Conservation (phyloP, 2,329 filamentous ascomycete species). For the Pseudocercospora fuligena region DNA sequence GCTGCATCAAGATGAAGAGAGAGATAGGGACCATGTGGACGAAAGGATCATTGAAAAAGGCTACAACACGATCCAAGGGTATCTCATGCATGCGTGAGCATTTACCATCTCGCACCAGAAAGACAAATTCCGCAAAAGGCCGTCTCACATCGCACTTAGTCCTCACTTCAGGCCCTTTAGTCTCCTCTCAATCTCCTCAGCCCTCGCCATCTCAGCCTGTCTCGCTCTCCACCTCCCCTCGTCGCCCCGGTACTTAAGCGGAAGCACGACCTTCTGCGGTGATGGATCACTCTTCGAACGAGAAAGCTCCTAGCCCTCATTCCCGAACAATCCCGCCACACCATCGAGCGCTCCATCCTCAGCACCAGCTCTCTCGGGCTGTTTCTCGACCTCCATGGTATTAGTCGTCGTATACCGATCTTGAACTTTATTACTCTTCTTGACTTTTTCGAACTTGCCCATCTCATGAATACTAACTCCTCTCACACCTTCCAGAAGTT, state of each 20-base stretch:
- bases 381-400: constrained; percentile 47
- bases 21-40: too few species aligned
- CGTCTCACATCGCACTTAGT: neutral
- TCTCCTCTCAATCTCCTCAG: neutral
- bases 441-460: constrained; percentile 69
- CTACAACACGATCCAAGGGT: neutral
- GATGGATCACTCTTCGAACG: neutral
- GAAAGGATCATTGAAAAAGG: too few species aligned
- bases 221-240: neutral
- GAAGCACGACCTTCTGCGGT: neutral
- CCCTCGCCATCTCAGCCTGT: neutral
- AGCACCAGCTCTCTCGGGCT: constrained; percentile 44
- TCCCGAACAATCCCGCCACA: constrained; percentile 52
- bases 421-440: constrained; percentile 2
- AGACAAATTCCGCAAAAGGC: neutral
- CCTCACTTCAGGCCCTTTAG: neutral
- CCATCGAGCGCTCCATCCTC: constrained; percentile 49
- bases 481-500: constrained; percentile 82
- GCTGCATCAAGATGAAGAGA: too few species aligned
- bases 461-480: constrained; percentile 93
- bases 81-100: neutral
- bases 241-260: constrained; percentile 1
- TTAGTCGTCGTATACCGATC: constrained; percentile 42
- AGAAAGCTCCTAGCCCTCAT: neutral
- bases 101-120: neutral